Evolutionary conservation across 2,329 filamentous ascomycete genomes (phyloP).

Genomic region (Ascochyta lentis): DNA sequence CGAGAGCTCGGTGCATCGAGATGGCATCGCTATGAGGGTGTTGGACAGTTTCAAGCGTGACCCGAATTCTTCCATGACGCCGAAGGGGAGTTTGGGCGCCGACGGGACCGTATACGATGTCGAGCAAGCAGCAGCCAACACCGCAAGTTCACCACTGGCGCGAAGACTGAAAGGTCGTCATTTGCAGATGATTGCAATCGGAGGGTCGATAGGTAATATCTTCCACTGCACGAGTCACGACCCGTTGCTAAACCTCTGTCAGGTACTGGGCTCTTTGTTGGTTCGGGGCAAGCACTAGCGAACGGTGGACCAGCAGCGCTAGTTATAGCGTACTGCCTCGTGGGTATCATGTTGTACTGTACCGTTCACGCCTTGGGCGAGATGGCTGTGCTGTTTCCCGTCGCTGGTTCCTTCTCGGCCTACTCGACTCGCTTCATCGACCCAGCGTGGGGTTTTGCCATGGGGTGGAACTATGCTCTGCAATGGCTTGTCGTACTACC

Average conservation of each 20-base stretch:
- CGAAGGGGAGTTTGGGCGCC: constrained; percentile 55
- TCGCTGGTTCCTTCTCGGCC: constrained; percentile 89
- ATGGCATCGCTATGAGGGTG: constrained; percentile 51
- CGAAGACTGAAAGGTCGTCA: constrained; percentile 65
- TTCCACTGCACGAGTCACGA: constrained; percentile 4
- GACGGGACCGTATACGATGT: constrained; percentile 67
- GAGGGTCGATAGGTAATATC: constrained; percentile 73
- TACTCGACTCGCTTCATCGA: constrained; percentile 93
- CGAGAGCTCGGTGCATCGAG: constrained; percentile 43
- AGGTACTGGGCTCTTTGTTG: constrained; percentile 77
- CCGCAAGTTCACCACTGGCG: constrained; percentile 76
- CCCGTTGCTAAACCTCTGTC: constrained; percentile 23
- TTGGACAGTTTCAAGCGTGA: constrained; percentile 51
- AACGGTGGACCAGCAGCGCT: constrained; percentile 48
- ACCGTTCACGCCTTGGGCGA: constrained; percentile 92
- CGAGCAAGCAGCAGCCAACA: constrained; percentile 66
- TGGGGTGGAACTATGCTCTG: constrained; percentile 93
- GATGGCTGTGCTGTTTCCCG: constrained; percentile 86
- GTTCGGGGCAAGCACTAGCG: constrained; percentile 61
- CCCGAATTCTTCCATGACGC: constrained; percentile 54
- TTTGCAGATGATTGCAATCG: constrained; percentile 69
- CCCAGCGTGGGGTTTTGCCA: constrained; percentile 92
- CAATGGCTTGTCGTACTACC: constrained; percentile 88
- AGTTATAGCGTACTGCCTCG: constrained; percentile 58
- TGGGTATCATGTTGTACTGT: constrained; percentile 88